Base-by-base conservation (phyloP, 306 rosid species). In the Erythrophleum fordii region DNA sequence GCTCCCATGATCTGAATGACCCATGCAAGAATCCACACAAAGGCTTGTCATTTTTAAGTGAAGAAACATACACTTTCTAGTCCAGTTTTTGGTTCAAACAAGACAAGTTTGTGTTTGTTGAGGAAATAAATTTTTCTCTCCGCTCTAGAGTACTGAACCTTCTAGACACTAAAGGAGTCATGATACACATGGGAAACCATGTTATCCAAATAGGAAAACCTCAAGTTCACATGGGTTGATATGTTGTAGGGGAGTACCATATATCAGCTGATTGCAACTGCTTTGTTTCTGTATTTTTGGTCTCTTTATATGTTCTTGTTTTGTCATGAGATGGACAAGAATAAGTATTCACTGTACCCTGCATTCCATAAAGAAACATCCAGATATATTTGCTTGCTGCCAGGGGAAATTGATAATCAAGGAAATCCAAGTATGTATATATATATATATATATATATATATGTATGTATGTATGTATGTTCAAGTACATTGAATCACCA, bases 101-200 rank as follows among this genome's bases (percentile, higher is more conserved):
- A 42, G 13, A 42, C 46, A 42, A 42, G 13, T 42, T 42, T 2
- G 3, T 42, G 46, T 42, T 42, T 10, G 46, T 10, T 42, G 46
- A 42, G 46, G 46, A 42, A 37, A 37, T 6, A 37, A 37, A 37
- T 37, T 37, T 5, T 5, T 37, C 42, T 6, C 42, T 37, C 3
- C 6, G 0, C 42, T 6, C 0, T 34, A 34, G 37, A 5, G 8
- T 7, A 37, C 42, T 5, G 42, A 5, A 0, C 42, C 42, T 37
- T 37, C 8, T 37, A 4, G 42, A 37, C 42, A 5, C 37, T 5
- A 31, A 31, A 31, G 4, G 45, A 41, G 45, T 5, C 45, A 41
- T 7, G 45, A 8, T 0, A 22, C 90, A 84, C 86, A 79, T 84
- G 61, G 88, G 78, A 78, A 23, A 42, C 61, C 83, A 83, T 73